phyloP scores from a whole-genome alignment of 208 protist genomes.

The Leishmania braziliensis region DNA sequence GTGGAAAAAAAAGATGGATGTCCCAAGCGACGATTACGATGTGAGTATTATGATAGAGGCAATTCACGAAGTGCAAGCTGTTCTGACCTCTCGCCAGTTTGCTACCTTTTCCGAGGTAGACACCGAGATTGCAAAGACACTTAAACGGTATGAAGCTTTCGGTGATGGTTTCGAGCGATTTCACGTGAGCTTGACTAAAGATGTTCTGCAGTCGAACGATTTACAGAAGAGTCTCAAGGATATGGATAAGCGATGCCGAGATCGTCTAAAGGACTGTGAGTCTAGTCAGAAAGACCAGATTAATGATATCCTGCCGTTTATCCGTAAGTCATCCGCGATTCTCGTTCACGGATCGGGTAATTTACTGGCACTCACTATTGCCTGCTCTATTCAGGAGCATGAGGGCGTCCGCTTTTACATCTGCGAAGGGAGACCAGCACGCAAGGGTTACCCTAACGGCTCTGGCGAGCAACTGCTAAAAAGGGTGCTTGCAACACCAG shows the following conservation, averaged over 20 bases:
- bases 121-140: slow-evolving; percentile 66
- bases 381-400: slow-evolving; percentile 75
- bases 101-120: slow-evolving; percentile 85
- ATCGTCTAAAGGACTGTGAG: slow-evolving; percentile 60
- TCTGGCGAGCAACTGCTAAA: slow-evolving; percentile 56
- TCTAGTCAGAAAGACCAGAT: slow-evolving; percentile 82
- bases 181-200: slow-evolving; percentile 62
- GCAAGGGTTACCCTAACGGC: slow-evolving; percentile 51
- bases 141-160: slow-evolving; percentile 70
- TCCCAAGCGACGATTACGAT: slow-evolving; percentile 81
- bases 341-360: slow-evolving; percentile 83
- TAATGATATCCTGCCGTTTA: slow-evolving; percentile 86
- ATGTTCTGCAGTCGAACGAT: slow-evolving; percentile 52
- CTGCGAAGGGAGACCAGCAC: slow-evolving; percentile 70
- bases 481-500: slow-evolving; percentile 55
- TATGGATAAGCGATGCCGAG: slow-evolving; percentile 71
- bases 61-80: slow-evolving; percentile 65
- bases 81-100: slow-evolving; percentile 59
- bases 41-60: slow-evolving; percentile 72
- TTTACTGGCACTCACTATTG: slow-evolving; percentile 76
- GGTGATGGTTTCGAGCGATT: slow-evolving; percentile 86
- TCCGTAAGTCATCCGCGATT: slow-evolving; percentile 74
- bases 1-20: slow-evolving; percentile 48
- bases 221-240: slow-evolving; percentile 56
- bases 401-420: slow-evolving; percentile 89